Evolutionary conservation across 2,329 filamentous ascomycete genomes (phyloP).

Genomic region (Trichoderma sp.): DNA sequence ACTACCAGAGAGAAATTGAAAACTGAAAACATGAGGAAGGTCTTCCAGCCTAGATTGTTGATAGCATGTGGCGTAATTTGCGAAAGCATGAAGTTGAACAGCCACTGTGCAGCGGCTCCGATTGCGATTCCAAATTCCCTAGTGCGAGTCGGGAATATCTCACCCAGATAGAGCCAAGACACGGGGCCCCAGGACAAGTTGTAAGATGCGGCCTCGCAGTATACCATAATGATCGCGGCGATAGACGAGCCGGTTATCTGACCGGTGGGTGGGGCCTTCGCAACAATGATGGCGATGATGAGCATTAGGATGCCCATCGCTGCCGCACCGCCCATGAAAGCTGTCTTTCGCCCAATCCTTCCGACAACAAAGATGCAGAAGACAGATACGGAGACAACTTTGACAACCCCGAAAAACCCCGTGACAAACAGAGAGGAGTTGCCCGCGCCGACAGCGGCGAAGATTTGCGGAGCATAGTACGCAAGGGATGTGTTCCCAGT

Average conservation of each 20-base stretch:
- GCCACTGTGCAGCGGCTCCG: slow-evolving; percentile 54
- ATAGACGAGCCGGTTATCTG: slow-evolving; percentile 4
- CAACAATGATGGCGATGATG: slow-evolving; percentile 47
- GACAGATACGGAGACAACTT: slow-evolving; percentile 44
- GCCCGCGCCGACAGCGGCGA: slow-evolving; percentile 44
- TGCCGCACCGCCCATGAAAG: slow-evolving; percentile 47
- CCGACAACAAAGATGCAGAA: slow-evolving; percentile 53
- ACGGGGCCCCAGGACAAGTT: slow-evolving; percentile 56
- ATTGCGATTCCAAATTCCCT: slow-evolving; percentile 54
- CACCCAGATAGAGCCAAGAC: slow-evolving; percentile 53
- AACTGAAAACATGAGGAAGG: slow-evolving; percentile 51
- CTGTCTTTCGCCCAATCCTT: slow-evolving; percentile 51
- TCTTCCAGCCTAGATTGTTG: slow-evolving; percentile 51
- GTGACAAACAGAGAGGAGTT: slow-evolving; percentile 45
- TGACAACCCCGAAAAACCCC: slow-evolving; percentile 47
- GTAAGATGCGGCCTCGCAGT: slow-evolving; percentile 15
- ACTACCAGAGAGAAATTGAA: no score
- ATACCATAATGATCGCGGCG: slow-evolving; percentile 8
- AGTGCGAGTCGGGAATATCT: slow-evolving; percentile 56
- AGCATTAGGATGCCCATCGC: slow-evolving; percentile 47
- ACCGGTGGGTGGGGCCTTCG: slow-evolving; percentile 36
- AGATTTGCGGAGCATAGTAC: slow-evolving; percentile 43
- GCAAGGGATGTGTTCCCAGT: slow-evolving; percentile 10
- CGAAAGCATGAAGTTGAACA: slow-evolving; percentile 55
- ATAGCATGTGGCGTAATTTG: slow-evolving; percentile 54